Percentiles rank a stretch among this genome's conserved stretches.
Evolutionary conservation across 1,284 basidiomycete genomes (phyloP).

Genomic region (Phlebopus sp.): DNA sequence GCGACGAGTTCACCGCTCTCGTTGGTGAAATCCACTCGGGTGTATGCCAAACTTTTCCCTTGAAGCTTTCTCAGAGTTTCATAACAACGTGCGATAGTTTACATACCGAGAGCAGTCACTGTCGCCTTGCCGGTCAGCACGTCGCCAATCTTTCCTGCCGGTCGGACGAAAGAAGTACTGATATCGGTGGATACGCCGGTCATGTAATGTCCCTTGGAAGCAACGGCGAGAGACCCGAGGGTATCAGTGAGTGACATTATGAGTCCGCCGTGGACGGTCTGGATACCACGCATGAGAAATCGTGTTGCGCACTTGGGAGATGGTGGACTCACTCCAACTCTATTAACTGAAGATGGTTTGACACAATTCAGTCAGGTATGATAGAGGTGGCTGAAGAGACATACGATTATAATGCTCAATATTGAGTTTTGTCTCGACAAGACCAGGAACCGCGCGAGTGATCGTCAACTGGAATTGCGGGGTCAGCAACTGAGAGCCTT

Average conservation of each 20-base stretch:
- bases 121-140: conserved; percentile 58
- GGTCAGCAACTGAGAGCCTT: neutral
- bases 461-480: conserved; percentile 52
- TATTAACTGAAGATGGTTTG: conserved; percentile 50
- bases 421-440: conserved; percentile 63
- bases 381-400: conserved; percentile 19
- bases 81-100: neutral
- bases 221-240: conserved; percentile 79
- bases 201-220: conserved; percentile 79
- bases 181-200: conserved; percentile 90
- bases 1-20: conserved; percentile 71
- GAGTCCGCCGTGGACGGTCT: conserved; percentile 78
- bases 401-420: conserved; percentile 71
- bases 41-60: conserved; percentile 86
- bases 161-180: conserved; percentile 77
- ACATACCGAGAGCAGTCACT: conserved; percentile 59
- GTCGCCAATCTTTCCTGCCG: conserved; percentile 66
- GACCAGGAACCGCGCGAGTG: conserved; percentile 59
- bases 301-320: conserved; percentile 14
- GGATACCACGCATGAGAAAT: conserved; percentile 23
- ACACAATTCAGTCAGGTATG: neutral
- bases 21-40: conserved; percentile 76
- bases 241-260: conserved; percentile 85
- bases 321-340: conserved; percentile 58
- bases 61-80: neutral